phyloP scores from a whole-genome alignment of 768 basidiomycete species.

The Baorangia bicolor region DNA sequence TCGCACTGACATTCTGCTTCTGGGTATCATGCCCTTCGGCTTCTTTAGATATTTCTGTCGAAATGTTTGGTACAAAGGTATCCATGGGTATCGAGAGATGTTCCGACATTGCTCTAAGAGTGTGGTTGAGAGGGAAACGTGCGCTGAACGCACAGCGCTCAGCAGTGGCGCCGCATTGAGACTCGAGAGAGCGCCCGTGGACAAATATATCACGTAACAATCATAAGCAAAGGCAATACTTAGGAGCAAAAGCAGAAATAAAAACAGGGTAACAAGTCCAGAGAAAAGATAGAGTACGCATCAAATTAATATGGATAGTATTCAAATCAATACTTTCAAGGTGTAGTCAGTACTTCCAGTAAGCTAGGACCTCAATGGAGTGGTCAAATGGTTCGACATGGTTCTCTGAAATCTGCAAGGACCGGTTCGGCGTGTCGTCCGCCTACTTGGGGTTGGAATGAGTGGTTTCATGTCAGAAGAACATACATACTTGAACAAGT shows the following conservation, averaged over 20 bases:
- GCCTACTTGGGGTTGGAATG: not conserved
- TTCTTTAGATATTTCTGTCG: not conserved
- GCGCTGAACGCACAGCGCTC: not conserved
- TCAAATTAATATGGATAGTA: not conserved
- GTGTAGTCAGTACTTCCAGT: not conserved
- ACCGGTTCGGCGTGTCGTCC: not conserved
- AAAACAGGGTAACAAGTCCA: not conserved
- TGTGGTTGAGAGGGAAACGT: not conserved
- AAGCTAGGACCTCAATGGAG: not conserved
- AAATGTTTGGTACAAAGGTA: not conserved
- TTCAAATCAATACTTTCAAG: not conserved
- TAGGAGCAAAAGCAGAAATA: not conserved
- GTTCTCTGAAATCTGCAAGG: not conserved
- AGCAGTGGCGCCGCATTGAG: not conserved
- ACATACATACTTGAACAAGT: not conserved
- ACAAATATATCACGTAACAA: slow-evolving; percentile 5
- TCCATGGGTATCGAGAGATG: slow-evolving; percentile 24
- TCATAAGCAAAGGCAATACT: not conserved
- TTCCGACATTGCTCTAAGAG: slow-evolving; percentile 10
- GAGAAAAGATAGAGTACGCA: not conserved
- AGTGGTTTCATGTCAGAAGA: not conserved
- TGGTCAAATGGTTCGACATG: not conserved
- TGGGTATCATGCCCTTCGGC: not conserved
- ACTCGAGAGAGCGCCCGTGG: slow-evolving; percentile 6
- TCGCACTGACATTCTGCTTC: not conserved